phyloP scores from a whole-genome alignment of 2,329 filamentous ascomycete species.

The Trichoderma sp. region DNA sequence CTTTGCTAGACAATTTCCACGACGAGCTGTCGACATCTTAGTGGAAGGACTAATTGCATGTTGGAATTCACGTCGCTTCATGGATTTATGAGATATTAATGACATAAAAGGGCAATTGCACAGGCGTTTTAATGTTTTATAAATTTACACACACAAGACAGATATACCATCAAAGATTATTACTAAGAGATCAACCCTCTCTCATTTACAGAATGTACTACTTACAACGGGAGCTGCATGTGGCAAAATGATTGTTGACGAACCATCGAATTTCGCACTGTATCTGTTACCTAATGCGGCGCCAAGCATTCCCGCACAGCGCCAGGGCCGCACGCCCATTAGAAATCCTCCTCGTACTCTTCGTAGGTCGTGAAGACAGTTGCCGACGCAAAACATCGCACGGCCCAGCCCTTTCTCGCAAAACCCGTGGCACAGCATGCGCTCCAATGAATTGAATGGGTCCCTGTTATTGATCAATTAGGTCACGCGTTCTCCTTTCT shows the following conservation, averaged over 20 bases:
- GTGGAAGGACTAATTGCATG: not conserved
- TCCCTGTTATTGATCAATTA: constrained; percentile 13
- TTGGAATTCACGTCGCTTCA: not conserved
- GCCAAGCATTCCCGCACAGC: not conserved
- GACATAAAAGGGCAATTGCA: not conserved
- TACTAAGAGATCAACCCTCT: not conserved
- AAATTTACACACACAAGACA: not conserved
- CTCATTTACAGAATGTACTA: not conserved
- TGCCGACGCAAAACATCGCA: constrained; percentile 9
- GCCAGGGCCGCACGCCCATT: not conserved
- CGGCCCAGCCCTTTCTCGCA: not conserved
- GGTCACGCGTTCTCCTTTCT: constrained; percentile 20
- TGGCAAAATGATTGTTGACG: not conserved
- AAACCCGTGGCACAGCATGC: not conserved
- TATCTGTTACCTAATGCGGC: not conserved
- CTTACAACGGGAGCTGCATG: not conserved
- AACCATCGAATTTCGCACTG: not conserved
- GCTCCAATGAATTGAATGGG: constrained; percentile 18
- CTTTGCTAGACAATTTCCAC: not conserved
- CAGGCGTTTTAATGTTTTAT: not conserved
- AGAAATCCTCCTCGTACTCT: not conserved
- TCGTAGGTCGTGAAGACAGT: constrained; percentile 7
- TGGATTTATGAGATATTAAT: not conserved
- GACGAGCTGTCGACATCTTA: not conserved
- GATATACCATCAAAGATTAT: not conserved